These are phyloP conservation scores for Acanthamoeba royreba DNA, from an alignment of 208 protist genomes.

Conservation along the genomic window DNA sequence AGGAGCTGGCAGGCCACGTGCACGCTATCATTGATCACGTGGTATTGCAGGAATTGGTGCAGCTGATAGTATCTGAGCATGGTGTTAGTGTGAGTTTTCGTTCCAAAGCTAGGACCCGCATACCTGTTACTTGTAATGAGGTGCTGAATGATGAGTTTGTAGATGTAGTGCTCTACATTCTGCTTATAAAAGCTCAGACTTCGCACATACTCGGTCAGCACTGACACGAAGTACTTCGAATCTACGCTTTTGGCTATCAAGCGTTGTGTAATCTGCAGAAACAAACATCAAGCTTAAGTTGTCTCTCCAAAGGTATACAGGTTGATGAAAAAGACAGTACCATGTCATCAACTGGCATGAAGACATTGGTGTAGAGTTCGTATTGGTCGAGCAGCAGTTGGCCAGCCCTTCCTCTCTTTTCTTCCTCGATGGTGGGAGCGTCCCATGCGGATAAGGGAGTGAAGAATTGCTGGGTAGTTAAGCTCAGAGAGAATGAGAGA, in stretches of 20 bases:
- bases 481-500: not conserved
- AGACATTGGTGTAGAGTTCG: slow-evolving; percentile 52
- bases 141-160: slow-evolving; percentile 49
- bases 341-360: slow-evolving; percentile 21
- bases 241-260: not conserved
- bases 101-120: not conserved
- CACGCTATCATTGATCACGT: slow-evolving; percentile 53
- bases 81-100: not conserved
- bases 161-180: slow-evolving; percentile 48
- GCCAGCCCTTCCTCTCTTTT: not conserved
- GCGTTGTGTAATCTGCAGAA: not conserved
- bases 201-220: slow-evolving; percentile 60
- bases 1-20: slow-evolving; percentile 61
- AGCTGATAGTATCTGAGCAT: slow-evolving; percentile 48
- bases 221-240: slow-evolving; percentile 37
- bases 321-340: no score
- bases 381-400: slow-evolving; percentile 40
- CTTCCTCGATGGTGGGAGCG: not conserved
- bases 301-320: no score
- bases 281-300: no score
- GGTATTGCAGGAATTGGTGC: slow-evolving; percentile 62
- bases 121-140: slow-evolving; percentile 9
- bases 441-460: not conserved
- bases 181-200: slow-evolving; percentile 33
- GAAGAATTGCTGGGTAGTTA: not conserved